phyloP scores from a whole-genome alignment of 208 protist species.

The Trypanosoma caninum region DNA sequence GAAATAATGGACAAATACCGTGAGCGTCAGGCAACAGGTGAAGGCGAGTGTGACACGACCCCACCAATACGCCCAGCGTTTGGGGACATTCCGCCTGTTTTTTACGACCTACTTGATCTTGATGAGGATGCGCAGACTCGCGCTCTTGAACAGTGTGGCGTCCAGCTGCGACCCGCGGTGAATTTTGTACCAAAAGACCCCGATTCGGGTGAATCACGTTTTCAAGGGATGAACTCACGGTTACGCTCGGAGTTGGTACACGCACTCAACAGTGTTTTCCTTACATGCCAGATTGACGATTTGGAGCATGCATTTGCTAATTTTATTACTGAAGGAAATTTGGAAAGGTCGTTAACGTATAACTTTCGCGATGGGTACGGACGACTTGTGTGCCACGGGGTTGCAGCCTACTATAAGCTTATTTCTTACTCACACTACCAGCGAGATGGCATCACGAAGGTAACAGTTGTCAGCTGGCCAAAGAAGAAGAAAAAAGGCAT shows the following conservation, averaged over 20 bases:
- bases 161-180: constrained; percentile 12
- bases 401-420: constrained; percentile 78
- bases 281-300: constrained; percentile 75
- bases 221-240: constrained; percentile 62
- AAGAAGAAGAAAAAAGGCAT: constrained; percentile 44
- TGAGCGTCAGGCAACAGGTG: constrained; percentile 33
- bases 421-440: constrained; percentile 52
- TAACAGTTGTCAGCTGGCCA: constrained; percentile 65
- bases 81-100: constrained; percentile 45
- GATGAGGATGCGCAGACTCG: constrained; percentile 57
- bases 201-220: constrained; percentile 64
- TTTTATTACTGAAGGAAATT: constrained; percentile 44
- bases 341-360: constrained; percentile 56
- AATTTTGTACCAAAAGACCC: constrained; percentile 31
- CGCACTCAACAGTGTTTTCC: constrained; percentile 77
- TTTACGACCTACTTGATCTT: constrained; percentile 58
- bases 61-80: constrained; percentile 43
- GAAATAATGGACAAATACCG: constrained; percentile 50
- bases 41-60: constrained; percentile 19
- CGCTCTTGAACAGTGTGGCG: constrained; percentile 37
- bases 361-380: constrained; percentile 85
- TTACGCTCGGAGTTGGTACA: constrained; percentile 78
- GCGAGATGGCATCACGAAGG: constrained; percentile 56
- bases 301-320: constrained; percentile 61
- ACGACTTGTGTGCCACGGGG: constrained; percentile 80